These are phyloP conservation scores for Diaporthe australafricana DNA, from an alignment of 2,329 filamentous ascomycete species.

Conservation along the genomic window DNA sequence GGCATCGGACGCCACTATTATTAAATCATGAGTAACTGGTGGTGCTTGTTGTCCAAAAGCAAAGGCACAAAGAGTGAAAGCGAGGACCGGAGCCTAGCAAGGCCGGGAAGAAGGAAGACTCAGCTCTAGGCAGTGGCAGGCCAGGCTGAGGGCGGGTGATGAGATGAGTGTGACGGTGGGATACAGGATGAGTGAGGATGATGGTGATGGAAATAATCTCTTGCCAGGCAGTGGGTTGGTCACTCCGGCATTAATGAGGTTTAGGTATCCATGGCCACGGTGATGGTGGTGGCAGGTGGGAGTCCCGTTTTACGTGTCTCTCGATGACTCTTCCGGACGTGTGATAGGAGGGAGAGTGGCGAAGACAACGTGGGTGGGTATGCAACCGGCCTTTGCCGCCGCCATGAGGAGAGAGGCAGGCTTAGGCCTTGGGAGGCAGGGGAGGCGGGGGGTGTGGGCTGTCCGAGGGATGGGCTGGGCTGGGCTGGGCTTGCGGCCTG, in stretches of 20 bases:
- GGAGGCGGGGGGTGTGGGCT: conserved; percentile 20
- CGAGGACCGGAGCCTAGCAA: conserved; percentile 35
- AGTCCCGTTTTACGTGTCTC: conserved; percentile 33
- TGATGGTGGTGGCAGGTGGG: conserved; percentile 28
- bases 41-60: conserved; percentile 32
- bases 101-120: conserved; percentile 24
- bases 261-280: conserved; percentile 36
- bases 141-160: conserved; percentile 27
- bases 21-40: conserved; percentile 36
- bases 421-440: conserved; percentile 27
- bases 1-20: conserved; percentile 31
- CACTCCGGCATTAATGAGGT: conserved; percentile 36
- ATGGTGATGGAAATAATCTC: conserved; percentile 12
- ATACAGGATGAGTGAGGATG: conserved; percentile 22
- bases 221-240: conserved; percentile 34
- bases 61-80: conserved; percentile 27
- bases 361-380: conserved; percentile 31
- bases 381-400: conserved; percentile 37
- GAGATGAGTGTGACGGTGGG: conserved; percentile 17
- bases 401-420: conserved; percentile 26
- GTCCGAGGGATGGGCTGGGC: conserved; percentile 25
- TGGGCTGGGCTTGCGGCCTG: conserved; percentile 30
- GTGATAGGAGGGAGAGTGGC: conserved; percentile 37
- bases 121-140: conserved; percentile 36
- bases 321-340: conserved; percentile 43